Percentiles rank a stretch among this genome's conserved stretches.
Evolutionary conservation across 768 basidiomycete species (phyloP).

Genomic region (Phaffia australis): DNA sequence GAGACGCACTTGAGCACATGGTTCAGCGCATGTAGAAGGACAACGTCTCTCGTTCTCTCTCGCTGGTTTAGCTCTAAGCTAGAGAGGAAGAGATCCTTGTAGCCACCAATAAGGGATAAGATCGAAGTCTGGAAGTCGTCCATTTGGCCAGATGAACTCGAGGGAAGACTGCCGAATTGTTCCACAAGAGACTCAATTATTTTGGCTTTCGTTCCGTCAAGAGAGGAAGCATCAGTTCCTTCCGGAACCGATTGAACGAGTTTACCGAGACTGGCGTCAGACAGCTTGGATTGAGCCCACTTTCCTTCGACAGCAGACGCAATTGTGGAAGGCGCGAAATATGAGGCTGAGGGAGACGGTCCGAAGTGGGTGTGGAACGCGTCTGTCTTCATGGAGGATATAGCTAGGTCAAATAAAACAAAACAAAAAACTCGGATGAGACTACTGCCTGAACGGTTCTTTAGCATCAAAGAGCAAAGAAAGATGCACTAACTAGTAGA

Average conservation of each 20-base stretch:
- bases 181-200: slow-evolving; percentile 41
- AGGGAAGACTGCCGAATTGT: slow-evolving; percentile 42
- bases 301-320: slow-evolving; percentile 47
- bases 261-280: slow-evolving; percentile 51
- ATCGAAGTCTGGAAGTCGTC: slow-evolving; percentile 26
- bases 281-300: slow-evolving; percentile 50
- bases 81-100: slow-evolving; percentile 68
- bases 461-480: too few relatives aligned
- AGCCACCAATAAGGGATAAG: slow-evolving; percentile 49
- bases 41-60: slow-evolving; percentile 53
- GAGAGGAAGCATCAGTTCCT: slow-evolving; percentile 28
- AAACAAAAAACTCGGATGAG: slow-evolving; percentile 19
- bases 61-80: slow-evolving; percentile 56
- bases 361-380: slow-evolving; percentile 70
- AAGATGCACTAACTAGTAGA: too few relatives aligned
- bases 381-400: slow-evolving; percentile 35
- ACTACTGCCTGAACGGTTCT: slow-evolving; percentile 24
- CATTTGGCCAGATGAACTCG: slow-evolving; percentile 2
- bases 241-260: slow-evolving; percentile 47
- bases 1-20: slow-evolving; percentile 70
- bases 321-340: slow-evolving; percentile 39
- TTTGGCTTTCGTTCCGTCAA: slow-evolving; percentile 24
- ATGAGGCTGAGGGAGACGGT: slow-evolving; percentile 42
- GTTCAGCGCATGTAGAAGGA: slow-evolving; percentile 70
- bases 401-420: neutral